These are phyloP conservation scores for Hypericum perforatum DNA, from an alignment of 345 rosid species.

Conservation along the genomic window DNA sequence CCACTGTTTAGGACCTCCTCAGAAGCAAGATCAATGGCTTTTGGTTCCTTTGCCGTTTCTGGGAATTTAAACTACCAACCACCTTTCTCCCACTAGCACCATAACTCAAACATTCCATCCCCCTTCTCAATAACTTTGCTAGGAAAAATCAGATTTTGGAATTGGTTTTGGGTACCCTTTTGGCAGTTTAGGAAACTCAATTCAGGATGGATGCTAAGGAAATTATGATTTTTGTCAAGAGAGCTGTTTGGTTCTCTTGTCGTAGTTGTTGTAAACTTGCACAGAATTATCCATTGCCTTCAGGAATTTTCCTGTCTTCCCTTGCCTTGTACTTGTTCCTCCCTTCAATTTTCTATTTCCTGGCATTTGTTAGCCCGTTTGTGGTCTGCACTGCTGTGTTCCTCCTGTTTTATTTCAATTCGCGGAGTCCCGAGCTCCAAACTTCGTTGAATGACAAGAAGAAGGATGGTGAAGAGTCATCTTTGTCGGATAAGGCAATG, in stretches of 20 bases:
- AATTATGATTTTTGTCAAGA: conserved; percentile 32
- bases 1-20: too few relatives aligned
- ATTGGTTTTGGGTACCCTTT: too few relatives aligned
- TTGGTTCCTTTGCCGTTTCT: too few relatives aligned
- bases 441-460: conserved; percentile 9
- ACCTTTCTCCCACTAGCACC: too few relatives aligned
- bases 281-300: conserved; percentile 38
- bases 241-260: conserved; percentile 28
- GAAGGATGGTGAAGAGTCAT: conserved; percentile 8
- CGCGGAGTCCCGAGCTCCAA: conserved; percentile 2
- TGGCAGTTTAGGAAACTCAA: too few relatives aligned
- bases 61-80: too few relatives aligned
- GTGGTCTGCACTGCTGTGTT: conserved; percentile 26
- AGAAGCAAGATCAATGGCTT: too few relatives aligned
- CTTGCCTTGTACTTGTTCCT: conserved; percentile 37
- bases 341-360: conserved; percentile 43
- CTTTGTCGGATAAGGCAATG: conserved; percentile 4
- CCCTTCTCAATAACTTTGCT: too few relatives aligned
- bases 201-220: conserved; percentile 29
- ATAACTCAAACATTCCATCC: too few relatives aligned
- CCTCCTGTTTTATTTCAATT: conserved; percentile 18
- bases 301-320: conserved; percentile 20
- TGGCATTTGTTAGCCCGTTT: conserved; percentile 43
- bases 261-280: conserved; percentile 19
- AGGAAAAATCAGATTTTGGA: too few relatives aligned